Percentiles rank a stretch among this genome's conserved stretches.
phyloP scores from a whole-genome alignment of 768 basidiomycete species.

The Hypsizygus marmoreus region DNA sequence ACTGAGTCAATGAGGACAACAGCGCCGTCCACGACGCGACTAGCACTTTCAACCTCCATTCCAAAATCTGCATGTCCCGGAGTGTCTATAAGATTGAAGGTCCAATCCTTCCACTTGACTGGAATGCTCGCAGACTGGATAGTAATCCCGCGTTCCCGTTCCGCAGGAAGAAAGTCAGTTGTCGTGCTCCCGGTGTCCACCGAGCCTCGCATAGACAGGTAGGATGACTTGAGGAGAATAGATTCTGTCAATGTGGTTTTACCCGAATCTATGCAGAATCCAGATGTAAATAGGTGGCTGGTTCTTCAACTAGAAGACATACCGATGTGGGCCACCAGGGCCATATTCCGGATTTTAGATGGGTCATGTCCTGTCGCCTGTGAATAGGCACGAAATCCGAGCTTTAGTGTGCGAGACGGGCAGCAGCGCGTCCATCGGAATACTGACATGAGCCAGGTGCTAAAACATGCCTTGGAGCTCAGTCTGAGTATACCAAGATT shows the following conservation, averaged over 20 bases:
- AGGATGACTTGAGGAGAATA: slow-evolving; percentile 74
- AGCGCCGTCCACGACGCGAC: slow-evolving; percentile 86
- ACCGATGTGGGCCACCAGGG: slow-evolving; percentile 91
- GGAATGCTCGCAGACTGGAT: slow-evolving; percentile 93
- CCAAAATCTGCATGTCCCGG: slow-evolving; percentile 94
- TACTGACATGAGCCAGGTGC: slow-evolving; percentile 18
- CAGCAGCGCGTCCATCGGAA: slow-evolving; percentile 18
- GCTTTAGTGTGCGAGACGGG: slow-evolving; percentile 5
- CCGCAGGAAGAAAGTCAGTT: slow-evolving; percentile 87
- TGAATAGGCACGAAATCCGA: slow-evolving; percentile 27
- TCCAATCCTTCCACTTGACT: slow-evolving; percentile 82
- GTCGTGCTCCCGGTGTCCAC: slow-evolving; percentile 91
- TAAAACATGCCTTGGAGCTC: neutral
- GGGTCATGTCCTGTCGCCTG: slow-evolving; percentile 35
- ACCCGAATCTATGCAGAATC: slow-evolving; percentile 92
- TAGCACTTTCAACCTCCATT: slow-evolving; percentile 96
- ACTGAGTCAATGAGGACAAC: slow-evolving; percentile 89
- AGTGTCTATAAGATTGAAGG: slow-evolving; percentile 86
- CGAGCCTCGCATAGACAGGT: slow-evolving; percentile 72
- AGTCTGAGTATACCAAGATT: neutral
- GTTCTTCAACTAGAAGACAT: slow-evolving; percentile 17
- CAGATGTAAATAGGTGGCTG: neutral
- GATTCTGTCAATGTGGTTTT: slow-evolving; percentile 91
- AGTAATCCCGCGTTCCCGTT: slow-evolving; percentile 88
- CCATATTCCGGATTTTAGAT: slow-evolving; percentile 69